These are phyloP conservation scores for Mixia osmundae DNA, from an alignment of 1,284 basidiomycete genomes.

Conservation along the genomic window DNA sequence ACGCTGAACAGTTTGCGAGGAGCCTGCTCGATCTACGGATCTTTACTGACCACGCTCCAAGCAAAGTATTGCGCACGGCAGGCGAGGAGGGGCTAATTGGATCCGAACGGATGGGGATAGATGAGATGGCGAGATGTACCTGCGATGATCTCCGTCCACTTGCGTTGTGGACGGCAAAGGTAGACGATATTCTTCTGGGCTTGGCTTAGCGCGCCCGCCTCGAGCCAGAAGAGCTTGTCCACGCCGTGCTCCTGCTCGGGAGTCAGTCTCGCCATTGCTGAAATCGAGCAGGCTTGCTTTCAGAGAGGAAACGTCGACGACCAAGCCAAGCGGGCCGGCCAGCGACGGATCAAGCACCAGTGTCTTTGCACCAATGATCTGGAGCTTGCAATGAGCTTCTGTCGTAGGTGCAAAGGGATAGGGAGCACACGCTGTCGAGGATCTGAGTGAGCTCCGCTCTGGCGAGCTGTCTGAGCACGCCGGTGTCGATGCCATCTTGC, in stretches of 20 bases:
- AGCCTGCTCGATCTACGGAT: not conserved
- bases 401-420: too few relatives aligned
- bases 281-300: conserved; percentile 34
- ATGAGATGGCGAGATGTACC: conserved; percentile 30
- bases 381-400: too few relatives aligned
- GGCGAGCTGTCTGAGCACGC: too few relatives aligned
- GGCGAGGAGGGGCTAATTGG: not conserved
- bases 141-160: conserved; percentile 67
- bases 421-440: too few relatives aligned
- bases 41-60: not conserved
- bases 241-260: conserved; percentile 68
- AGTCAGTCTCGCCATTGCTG: not conserved
- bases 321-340: conserved; percentile 73
- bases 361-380: conserved; percentile 88
- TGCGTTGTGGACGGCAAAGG: conserved; percentile 68
- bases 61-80: not conserved
- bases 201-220: conserved; percentile 47
- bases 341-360: conserved; percentile 71
- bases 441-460: too few relatives aligned
- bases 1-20: too few relatives aligned
- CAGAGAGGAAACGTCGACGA: conserved; percentile 72
- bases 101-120: not conserved
- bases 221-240: conserved; percentile 99
- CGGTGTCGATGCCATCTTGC: too few relatives aligned
- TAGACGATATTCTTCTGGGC: conserved; percentile 83